Conservation (phyloP, 371 early-diverging fungal genomes). For the Haplosporangium sp. region DNA sequence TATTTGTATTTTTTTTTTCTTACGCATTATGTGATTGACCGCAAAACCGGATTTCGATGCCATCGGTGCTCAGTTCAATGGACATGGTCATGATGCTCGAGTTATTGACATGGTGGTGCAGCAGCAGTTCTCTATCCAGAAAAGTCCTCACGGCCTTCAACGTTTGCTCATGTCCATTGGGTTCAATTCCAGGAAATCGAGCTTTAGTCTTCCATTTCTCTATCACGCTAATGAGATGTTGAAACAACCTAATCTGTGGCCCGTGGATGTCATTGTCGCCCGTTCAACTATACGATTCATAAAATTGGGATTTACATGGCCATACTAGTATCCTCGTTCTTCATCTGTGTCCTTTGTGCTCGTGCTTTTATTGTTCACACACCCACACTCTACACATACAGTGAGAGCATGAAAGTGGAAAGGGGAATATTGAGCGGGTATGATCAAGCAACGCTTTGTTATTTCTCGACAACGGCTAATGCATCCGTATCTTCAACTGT, state of each 20-base stretch:
- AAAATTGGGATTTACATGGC: too few species aligned
- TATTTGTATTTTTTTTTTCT: constrained; percentile 69
- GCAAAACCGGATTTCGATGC: constrained; percentile 81
- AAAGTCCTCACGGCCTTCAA: constrained; percentile 62
- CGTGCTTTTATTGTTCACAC: too few species aligned
- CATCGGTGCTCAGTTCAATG: constrained; percentile 70
- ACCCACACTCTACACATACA: too few species aligned
- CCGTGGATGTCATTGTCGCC: too few species aligned
- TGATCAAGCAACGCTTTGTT: not conserved
- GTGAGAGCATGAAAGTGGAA: too few species aligned
- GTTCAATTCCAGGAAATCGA: constrained; percentile 69
- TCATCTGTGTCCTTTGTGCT: too few species aligned
- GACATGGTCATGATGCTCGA: constrained; percentile 80
- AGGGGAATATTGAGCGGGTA: not conserved
- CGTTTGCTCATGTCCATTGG: constrained; percentile 64
- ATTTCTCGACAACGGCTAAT: constrained; percentile 13
- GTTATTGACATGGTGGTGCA: constrained; percentile 74
- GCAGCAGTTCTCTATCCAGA: constrained; percentile 42
- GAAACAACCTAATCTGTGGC: constrained; percentile 26
- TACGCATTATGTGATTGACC: constrained; percentile 80
- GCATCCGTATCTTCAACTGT: constrained; percentile 10
- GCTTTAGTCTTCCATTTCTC: constrained; percentile 57
- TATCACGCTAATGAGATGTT: constrained; percentile 65
- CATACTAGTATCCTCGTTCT: too few species aligned
- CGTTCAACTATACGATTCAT: too few species aligned